Base-by-base conservation (phyloP, 2,329 filamentous ascomycete species). In the Byssoonygena ceratinophila region DNA sequence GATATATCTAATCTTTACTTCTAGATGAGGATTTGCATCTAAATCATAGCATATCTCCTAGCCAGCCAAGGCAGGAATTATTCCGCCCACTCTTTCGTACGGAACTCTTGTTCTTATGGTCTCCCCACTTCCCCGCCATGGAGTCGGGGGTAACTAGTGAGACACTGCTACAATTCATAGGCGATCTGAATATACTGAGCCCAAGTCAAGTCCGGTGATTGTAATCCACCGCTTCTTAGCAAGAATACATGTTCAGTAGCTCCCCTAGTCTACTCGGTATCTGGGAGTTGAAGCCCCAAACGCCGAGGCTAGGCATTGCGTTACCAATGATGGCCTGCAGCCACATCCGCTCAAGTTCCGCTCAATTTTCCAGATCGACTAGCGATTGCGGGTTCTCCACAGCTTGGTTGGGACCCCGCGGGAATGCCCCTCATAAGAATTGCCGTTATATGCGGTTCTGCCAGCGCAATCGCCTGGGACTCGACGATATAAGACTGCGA, bases 381-480 rank as follows among this genome's bases (percentile, higher is more conserved):
- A 22, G 9, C 22, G 3, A 34, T 36, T 18, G 29, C 29, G 31
- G 27, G 29, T 46, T 46, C 44, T 23, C 44, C 44, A 46, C 44
- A 36, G 9, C 5, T 8, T 16, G 14, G 8, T n/a, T 16, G 5
- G 1, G 36, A 25, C 43, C 43, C 43, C 32, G 16, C 23, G 4
- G 4, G 23, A 9, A 11, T 34, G 29, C 31, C 44, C 44, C 44
- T 46, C 41, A 41, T 31, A 14, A n/a, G 40, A 51, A 18, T 32
- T 43, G 48, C 48, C 48, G 48, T 51, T 37, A 36, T 51, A 51
- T 44, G 48, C 48, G 39, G 29, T 36, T 16, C 18, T 40, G 37
- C 4, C 20, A 40, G 18, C n/a, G 18, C 18, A 29, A 44, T 3
- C 4, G 27, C 23, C 18, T 11, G n/a, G 7, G 1, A 23, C 4